A percentile compares a stretch with the other conserved stretches of the same genome.
Conservation (phyloP, 2,329 filamentous ascomycete species). For the Diaporthe vexans region DNA sequence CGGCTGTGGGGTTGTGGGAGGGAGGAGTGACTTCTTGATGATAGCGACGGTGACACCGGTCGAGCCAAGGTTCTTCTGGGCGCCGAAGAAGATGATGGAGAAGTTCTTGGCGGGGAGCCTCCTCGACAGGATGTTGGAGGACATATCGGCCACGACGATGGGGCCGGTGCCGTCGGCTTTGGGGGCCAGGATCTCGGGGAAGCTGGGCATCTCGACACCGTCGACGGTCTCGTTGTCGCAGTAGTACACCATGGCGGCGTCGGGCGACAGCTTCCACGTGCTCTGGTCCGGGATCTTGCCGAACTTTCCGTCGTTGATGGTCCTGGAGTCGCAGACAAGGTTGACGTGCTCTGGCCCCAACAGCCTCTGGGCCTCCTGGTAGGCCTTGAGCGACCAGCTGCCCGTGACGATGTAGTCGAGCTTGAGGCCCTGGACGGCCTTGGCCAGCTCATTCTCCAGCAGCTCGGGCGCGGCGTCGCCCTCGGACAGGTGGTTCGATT, state of each 20-base stretch:
- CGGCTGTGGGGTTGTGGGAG: slow-evolving; percentile 75
- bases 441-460: slow-evolving; percentile 71
- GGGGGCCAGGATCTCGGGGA: slow-evolving; percentile 74
- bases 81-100: slow-evolving; percentile 89
- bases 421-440: slow-evolving; percentile 79
- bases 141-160: slow-evolving; percentile 90
- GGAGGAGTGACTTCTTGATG: slow-evolving; percentile 84
- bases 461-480: slow-evolving; percentile 67
- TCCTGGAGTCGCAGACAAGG: slow-evolving; percentile 77
- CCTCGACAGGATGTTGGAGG: slow-evolving; percentile 90
- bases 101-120: slow-evolving; percentile 84
- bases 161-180: slow-evolving; percentile 73
- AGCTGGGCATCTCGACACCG: slow-evolving; percentile 88
- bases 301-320: slow-evolving; percentile 83
- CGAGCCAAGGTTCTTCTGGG: slow-evolving; percentile 93
- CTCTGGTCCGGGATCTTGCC: slow-evolving; percentile 84
- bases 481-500: slow-evolving; percentile 65
- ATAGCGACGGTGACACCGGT: slow-evolving; percentile 90
- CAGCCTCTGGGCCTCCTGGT: slow-evolving; percentile 83
- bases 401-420: slow-evolving; percentile 94
- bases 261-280: slow-evolving; percentile 80
- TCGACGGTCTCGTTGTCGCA: slow-evolving; percentile 97
- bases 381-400: slow-evolving; percentile 90
- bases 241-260: slow-evolving; percentile 84
- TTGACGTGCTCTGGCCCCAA: slow-evolving; percentile 86